Evolutionary conservation across 2,329 filamentous ascomycete genomes (phyloP), one percentile per base, ranked within the genome.

Genomic region (Chaetomiaceae sp.): DNA sequence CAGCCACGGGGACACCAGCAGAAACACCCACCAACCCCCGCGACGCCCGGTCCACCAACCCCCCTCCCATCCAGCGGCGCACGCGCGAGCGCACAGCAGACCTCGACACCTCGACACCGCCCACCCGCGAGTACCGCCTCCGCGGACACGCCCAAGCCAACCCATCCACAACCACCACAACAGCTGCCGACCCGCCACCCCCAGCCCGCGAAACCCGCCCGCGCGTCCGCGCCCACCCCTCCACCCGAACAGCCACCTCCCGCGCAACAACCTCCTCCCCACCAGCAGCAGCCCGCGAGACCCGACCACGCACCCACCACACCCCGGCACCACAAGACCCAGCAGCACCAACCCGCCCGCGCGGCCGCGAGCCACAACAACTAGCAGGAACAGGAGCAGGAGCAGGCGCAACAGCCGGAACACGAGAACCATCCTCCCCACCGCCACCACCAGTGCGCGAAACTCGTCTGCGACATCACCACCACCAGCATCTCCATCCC

Each of bases 11-110:
- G n/a, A n/a, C 46, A 4, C 17, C 25, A 20, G 20, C 47, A 14
- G 52, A 54, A 48, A 54, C 52, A 2, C 47, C 44, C 34, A 19
- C 45, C 43, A 42, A 46, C 47, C 46, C 39, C 2, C 44, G 30
- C 40, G 35, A 33, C 25, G 23, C 38, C 21, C 47, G 39, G 17
- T 37, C 27, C 31, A 34, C 27, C 34, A 35, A 21, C 23, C 53
- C 53, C 4, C 53, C 49, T 2, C 40, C 49, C 9, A 12, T 47
- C 17, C 48, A 53, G 13, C 52, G 44, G 27, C 41, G 34, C 9
- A 35, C 44, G 30, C 30, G 39, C 37, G 35, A 20, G n/a, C 44
- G 19, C 37, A 12, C 16, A 16, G 12, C n/a, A 2, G 25, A 27
- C 25, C 25, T 10, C 25, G 10, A 6, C 25, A 6, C 25, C 6